Evolutionary conservation across 2,329 filamentous ascomycete species (phyloP), one percentile per base, ranked within the genome.

Genomic region (Trichothecium sympodiale): DNA sequence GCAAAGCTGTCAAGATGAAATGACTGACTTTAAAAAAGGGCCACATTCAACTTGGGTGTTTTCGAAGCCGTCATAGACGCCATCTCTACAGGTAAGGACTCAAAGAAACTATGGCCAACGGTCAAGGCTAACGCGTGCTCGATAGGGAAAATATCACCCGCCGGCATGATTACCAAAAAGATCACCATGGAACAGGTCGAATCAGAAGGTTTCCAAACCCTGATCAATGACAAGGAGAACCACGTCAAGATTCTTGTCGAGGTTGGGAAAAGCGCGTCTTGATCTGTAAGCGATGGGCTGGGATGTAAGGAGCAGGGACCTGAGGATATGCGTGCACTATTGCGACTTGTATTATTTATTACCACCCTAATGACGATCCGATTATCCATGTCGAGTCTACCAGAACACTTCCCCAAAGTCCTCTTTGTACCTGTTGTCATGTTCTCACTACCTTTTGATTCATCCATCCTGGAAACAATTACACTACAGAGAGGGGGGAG

Each of bases 201-300:
- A 0, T 63, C 77, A 25, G 62, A 70, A 27, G 76, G 73, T 0
- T 71, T 78, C 43, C 60, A 67, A 38, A 61, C 70, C 1, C 52
- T 80, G 37, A 68, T 77, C 25, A 54, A 69, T 6, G 66, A 79
- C 41, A 76, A 74, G 46, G 71, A 78, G 31, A 70, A 65, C 36
- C 71, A 79, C 45, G 72, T 78, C 18, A 80, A 80, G 55, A 71
- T 80, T 20, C 43, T 80, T 31, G 69, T 80, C 2, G 65, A 75
- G 14, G 39, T 56, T 3, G 38, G 46, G n/a, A 31, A 29, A 15
- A 29, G 38, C 17, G 17, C 33, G 17, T 34, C 26, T 25, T 25
- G 20, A 25, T n/a, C n/a, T n/a, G n/a, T n/a, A n/a, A n/a, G n/a
- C n/a, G n/a, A n/a, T n/a, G n/a, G n/a, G n/a, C n/a, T n/a, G n/a